Evolutionary conservation across 31 red algal species (phyloP).

Genomic region (Asparagopsis taxiformis): DNA sequence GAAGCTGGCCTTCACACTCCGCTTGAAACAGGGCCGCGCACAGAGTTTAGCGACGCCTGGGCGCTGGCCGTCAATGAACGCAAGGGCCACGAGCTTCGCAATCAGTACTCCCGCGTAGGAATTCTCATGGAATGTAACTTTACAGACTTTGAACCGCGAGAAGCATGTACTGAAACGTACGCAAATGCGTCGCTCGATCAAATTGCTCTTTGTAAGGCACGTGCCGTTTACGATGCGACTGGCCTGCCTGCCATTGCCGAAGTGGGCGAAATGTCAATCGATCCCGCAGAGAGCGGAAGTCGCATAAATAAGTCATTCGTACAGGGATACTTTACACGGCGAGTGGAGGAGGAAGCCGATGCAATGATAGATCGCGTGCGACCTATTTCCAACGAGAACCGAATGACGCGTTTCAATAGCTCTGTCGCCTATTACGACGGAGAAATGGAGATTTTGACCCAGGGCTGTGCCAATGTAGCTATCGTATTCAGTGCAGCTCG

Average conservation of each 20-base stretch:
- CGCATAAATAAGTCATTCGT: constrained; percentile 54
- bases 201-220: constrained; percentile 64
- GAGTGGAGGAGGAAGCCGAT: constrained; percentile 50
- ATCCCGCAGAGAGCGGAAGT: constrained; percentile 55
- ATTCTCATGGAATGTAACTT: constrained; percentile 83
- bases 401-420: constrained; percentile 55
- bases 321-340: constrained; percentile 60
- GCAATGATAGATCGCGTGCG: constrained; percentile 65
- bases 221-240: constrained; percentile 64
- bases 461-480: constrained; percentile 14
- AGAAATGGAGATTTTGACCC: constrained; percentile 65
- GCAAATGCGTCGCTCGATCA: constrained; percentile 38
- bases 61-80: constrained; percentile 31
- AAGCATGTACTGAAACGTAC: constrained; percentile 24
- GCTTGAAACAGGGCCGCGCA: background rate
- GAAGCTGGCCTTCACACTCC: constrained; percentile 29
- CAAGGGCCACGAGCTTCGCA: constrained; percentile 57
- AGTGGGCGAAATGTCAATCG: constrained; percentile 65
- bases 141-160: constrained; percentile 53
- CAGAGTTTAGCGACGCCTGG: constrained; percentile 54
- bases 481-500: constrained; percentile 35
- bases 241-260: constrained; percentile 80
- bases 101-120: constrained; percentile 64
- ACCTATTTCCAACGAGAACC: constrained; percentile 80
- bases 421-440: constrained; percentile 86